Evolutionary conservation across 495 filamentous ascomycete species (phyloP), one percentile per base, ranked within the genome.

Genomic region (Penicillium roqueforti): DNA sequence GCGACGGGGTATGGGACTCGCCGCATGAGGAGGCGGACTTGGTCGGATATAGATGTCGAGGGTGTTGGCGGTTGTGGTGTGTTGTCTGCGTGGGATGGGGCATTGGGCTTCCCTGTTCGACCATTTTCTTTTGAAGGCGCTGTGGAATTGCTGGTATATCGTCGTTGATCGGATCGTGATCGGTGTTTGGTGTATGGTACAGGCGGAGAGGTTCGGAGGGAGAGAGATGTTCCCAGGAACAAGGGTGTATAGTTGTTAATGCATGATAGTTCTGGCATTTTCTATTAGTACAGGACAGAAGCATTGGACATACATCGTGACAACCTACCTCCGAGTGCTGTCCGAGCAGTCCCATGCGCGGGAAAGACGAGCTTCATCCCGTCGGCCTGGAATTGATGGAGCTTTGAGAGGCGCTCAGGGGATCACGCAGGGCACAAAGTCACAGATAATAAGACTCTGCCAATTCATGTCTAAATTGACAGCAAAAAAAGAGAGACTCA

Each of bases 1-100:
- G 87, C 87, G 53, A 90, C 87, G 11, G 87, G 80, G 69, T 89
- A 83, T 1, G 87, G 80, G 18, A 91, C 75, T 38, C 74, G 75
- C 47, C 88, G 87, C 84, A 91, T 89, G 29, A 87, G 65, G 18
- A 74, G 66, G 31, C 83, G 85, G 57, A 88, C 71, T 58, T 71
- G 59, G 37, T 69, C 55, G 39, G 71, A 61, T 51, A 74, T 53
- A 52, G 68, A 63, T 19, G 57, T 51, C 29, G 47, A 19, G 25
- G 47, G 44, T 45, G 18, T 28, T 41, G 45, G 23, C 8, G 37
- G 34, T 44, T 40, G 9, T 14, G 39, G 20, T 22, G 11, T 25
- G 13, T n/a, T 51, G 53, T 7, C 3, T 40, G 36, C 10, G 51
- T 39, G 18, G 28, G 45, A 29, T 1, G 16, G 1, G 42, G 36